Conservation (phyloP, 2,329 filamentous ascomycete genomes). For the Akanthomyces muscarius region DNA sequence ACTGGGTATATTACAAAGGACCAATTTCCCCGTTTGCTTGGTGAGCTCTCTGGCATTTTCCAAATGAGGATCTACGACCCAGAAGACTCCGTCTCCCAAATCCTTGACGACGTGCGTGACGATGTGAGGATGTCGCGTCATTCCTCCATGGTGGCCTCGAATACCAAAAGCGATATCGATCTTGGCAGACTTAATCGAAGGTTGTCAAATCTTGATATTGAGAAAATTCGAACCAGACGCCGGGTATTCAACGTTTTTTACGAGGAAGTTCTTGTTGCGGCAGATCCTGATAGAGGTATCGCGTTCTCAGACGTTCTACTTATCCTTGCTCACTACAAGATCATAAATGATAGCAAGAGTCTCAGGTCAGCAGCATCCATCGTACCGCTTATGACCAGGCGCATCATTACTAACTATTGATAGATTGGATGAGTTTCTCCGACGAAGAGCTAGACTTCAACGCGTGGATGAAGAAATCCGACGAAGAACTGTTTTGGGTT, state of each 20-base stretch:
- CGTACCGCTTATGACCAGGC: neutral
- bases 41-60: slow-evolving; percentile 91
- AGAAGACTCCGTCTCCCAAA: slow-evolving; percentile 79
- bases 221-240: slow-evolving; percentile 69
- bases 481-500: slow-evolving; percentile 83
- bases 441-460: slow-evolving; percentile 83
- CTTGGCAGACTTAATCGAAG: slow-evolving; percentile 70
- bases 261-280: slow-evolving; percentile 91
- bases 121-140: slow-evolving; percentile 51
- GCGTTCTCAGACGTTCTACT: slow-evolving; percentile 89
- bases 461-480: slow-evolving; percentile 93
- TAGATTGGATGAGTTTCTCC: slow-evolving; percentile 88
- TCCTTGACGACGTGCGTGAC: slow-evolving; percentile 77
- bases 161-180: slow-evolving; percentile 60
- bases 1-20: slow-evolving; percentile 89
- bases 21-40: slow-evolving; percentile 79
- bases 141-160: slow-evolving; percentile 50
- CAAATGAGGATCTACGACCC: slow-evolving; percentile 95
- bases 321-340: slow-evolving; percentile 96
- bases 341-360: slow-evolving; percentile 97
- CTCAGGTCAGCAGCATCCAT: slow-evolving; percentile 56
- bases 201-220: slow-evolving; percentile 68
- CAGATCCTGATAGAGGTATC: slow-evolving; percentile 84
- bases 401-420: slow-evolving; percentile 26
- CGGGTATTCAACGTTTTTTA: slow-evolving; percentile 90